Conservation (phyloP, 2,329 filamentous ascomycete genomes). For the Xylariaceae sp. region DNA sequence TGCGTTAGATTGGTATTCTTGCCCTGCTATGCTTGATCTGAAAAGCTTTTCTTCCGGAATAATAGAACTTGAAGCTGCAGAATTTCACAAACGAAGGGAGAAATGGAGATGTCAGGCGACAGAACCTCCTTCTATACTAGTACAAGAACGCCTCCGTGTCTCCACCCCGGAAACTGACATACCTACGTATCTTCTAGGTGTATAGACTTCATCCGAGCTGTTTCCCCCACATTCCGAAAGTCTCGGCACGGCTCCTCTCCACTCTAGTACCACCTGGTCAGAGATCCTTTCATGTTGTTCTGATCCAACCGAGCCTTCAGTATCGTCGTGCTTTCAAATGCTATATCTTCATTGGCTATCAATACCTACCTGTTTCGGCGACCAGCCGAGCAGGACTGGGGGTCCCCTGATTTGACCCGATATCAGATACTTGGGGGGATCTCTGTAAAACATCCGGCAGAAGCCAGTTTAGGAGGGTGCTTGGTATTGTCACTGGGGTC, state of each 20-base stretch:
- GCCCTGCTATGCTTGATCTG: constrained; percentile 3
- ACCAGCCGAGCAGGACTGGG: constrained; percentile 17
- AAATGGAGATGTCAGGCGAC: neutral
- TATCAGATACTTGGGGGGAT: constrained; percentile 20
- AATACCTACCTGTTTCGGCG: constrained; percentile 18
- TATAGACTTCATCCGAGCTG: neutral
- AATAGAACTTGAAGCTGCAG: neutral
- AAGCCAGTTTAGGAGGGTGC: constrained; percentile 25
- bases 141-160: neutral
- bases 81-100: neutral
- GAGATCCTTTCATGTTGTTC: constrained; percentile 11
- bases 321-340: constrained; percentile 25
- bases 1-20: constrained; percentile 9
- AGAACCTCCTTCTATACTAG: neutral
- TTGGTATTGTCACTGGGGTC: constrained; percentile 4
- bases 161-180: neutral
- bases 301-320: constrained; percentile 15
- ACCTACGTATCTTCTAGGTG: neutral
- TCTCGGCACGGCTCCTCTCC: constrained; percentile 2
- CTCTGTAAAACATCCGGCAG: constrained; percentile 15
- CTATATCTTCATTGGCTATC: constrained; percentile 17
- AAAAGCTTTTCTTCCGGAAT: neutral
- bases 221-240: neutral
- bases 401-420: constrained; percentile 15
- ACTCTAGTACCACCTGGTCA: neutral